phyloP scores from a whole-genome alignment of 495 filamentous ascomycete genomes.

The Aspergillus funiculosus region DNA sequence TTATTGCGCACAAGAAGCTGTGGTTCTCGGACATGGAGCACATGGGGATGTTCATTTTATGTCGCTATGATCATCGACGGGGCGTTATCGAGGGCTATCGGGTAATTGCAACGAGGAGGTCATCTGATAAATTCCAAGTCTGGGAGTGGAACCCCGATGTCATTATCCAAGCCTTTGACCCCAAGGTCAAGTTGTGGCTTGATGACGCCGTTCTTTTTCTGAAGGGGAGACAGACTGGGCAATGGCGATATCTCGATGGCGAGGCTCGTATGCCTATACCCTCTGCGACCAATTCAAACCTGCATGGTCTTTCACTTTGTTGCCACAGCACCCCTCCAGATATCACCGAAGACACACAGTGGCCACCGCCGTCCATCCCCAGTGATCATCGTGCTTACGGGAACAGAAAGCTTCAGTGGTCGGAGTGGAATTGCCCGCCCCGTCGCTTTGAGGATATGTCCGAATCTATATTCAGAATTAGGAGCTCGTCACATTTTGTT shows the following conservation, averaged over 20 bases:
- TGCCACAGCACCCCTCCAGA: conserved; percentile 34
- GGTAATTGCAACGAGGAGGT: conserved; percentile 57
- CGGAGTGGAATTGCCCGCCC: conserved; percentile 36
- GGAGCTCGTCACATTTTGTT: conserved; percentile 61
- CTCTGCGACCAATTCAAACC: conserved; percentile 39
- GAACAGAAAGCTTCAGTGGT: conserved; percentile 27
- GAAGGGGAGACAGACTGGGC: conserved; percentile 29
- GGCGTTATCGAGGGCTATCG: conserved; percentile 78
- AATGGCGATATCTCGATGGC: conserved; percentile 21
- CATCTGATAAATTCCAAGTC: conserved; percentile 43
- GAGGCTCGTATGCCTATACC: conserved; percentile 54
- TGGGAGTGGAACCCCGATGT: conserved; percentile 66
- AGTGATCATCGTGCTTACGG: conserved; percentile 35
- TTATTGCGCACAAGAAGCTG: conserved; percentile 68
- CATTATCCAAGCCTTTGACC: conserved; percentile 68
- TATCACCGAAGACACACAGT: conserved; percentile 42
- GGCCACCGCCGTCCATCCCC: conserved; percentile 72
- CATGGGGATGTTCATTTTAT: conserved; percentile 65
- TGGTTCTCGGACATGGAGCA: conserved; percentile 77
- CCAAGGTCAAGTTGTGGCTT: conserved; percentile 59
- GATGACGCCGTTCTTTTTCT: conserved; percentile 66
- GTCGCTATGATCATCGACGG: conserved; percentile 62
- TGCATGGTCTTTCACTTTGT: conserved; percentile 40
- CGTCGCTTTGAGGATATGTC: conserved; percentile 47
- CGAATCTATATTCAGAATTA: conserved; percentile 62